These are phyloP conservation scores for Alternaria sp. DNA, from an alignment of 2,329 filamentous ascomycete species.

Conservation along the genomic window DNA sequence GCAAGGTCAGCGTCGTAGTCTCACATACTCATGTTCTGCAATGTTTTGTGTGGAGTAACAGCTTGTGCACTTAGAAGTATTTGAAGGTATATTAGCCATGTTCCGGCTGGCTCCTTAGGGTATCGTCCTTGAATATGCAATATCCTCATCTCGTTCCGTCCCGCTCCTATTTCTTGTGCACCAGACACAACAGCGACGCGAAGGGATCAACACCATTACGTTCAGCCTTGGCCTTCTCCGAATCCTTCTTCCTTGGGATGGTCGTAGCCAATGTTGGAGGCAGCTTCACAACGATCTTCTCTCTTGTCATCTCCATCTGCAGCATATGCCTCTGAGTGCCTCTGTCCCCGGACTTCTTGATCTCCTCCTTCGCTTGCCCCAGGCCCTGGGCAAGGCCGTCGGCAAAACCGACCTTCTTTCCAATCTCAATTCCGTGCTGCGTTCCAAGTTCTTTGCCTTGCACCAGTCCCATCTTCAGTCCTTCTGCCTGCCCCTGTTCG, in stretches of 20 bases:
- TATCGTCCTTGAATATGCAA: not conserved
- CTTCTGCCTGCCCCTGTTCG: not conserved
- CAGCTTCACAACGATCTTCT: not conserved
- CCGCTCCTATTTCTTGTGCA: not conserved
- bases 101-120: not conserved
- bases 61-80: not conserved
- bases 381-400: not conserved
- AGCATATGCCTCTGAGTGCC: not conserved
- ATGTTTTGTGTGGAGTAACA: not conserved
- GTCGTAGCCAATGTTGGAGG: not conserved
- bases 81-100: not conserved
- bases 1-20: not conserved
- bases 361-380: not conserved
- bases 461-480: not conserved
- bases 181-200: not conserved
- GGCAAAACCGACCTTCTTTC: not conserved
- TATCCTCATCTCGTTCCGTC: not conserved
- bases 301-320: not conserved
- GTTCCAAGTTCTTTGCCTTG: not conserved
- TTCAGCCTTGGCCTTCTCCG: not conserved
- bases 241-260: not conserved
- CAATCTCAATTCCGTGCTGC: not conserved
- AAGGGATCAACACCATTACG: conserved; percentile 7
- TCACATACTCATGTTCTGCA: not conserved
- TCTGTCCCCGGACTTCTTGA: not conserved